Percentiles rank a stretch among this genome's conserved stretches.
Conservation (phyloP, 768 basidiomycete species). For the Leccinum uliginosum region DNA sequence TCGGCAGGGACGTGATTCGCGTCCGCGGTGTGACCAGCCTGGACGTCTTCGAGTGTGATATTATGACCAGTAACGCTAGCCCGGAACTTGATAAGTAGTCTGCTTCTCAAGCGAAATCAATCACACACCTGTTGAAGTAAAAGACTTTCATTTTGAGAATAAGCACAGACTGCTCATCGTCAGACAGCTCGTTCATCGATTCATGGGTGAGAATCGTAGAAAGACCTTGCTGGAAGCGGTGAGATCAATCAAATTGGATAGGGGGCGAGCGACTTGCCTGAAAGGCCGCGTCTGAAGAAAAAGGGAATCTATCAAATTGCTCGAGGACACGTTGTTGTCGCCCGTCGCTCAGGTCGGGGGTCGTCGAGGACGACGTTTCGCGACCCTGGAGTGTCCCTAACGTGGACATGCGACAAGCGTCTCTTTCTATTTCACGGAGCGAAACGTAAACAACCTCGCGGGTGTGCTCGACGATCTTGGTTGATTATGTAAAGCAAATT, state of each 20-base stretch:
- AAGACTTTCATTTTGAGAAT: constrained; percentile 56
- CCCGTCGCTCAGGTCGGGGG: constrained; percentile 12
- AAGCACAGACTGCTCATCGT: constrained; percentile 44
- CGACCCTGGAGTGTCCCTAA: constrained; percentile 8
- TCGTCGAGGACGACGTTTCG: constrained; percentile 7
- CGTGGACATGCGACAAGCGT: constrained; percentile 14
- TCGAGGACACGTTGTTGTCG: constrained; percentile 19
- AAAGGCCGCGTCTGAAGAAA: constrained; percentile 52
- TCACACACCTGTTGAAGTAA: constrained; percentile 62
- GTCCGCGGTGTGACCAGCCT: constrained; percentile 9
- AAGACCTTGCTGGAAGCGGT: constrained; percentile 55
- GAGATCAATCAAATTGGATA: not conserved
- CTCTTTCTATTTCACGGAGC: not conserved
- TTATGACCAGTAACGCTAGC: constrained; percentile 29
- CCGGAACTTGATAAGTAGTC: constrained; percentile 20
- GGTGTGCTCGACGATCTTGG: constrained; percentile 10
- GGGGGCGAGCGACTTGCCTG: constrained; percentile 41
- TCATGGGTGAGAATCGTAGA: constrained; percentile 48
- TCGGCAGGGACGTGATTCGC: constrained; percentile 9
- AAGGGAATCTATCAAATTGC: constrained; percentile 44
- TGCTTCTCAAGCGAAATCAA: constrained; percentile 23
- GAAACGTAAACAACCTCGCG: constrained; percentile 16
- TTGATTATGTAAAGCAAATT: constrained; percentile 15
- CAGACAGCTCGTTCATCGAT: constrained; percentile 31
- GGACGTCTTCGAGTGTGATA: constrained; percentile 29